Evolutionary conservation across 345 rosid genomes (phyloP).

Genomic region (Carallia brachiata): DNA sequence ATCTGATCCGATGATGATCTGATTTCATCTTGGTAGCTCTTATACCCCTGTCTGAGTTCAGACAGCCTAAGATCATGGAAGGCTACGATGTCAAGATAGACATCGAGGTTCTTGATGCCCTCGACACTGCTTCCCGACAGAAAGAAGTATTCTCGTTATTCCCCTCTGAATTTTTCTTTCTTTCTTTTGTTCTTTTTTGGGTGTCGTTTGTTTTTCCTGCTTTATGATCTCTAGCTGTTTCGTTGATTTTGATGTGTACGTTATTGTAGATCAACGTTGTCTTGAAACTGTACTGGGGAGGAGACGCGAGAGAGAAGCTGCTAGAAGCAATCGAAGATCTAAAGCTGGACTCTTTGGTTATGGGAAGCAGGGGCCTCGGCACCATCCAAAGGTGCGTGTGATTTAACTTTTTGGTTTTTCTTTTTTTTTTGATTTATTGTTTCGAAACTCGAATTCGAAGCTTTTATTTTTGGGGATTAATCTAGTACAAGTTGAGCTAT

Average conservation of each 20-base stretch:
- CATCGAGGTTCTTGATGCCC: constrained; percentile 63
- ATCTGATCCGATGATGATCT: constrained; percentile 25
- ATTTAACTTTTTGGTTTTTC: not conserved
- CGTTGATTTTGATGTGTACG: not conserved
- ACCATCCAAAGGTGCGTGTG: constrained; percentile 67
- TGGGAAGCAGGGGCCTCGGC: constrained; percentile 97
- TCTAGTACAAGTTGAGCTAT: too few species aligned
- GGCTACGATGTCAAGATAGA: constrained; percentile 60
- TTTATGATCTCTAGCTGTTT: too few species aligned
- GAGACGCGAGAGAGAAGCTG: constrained; percentile 86
- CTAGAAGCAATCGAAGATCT: constrained; percentile 70
- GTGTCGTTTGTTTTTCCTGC: not conserved
- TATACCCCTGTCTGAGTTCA: constrained; percentile 78
- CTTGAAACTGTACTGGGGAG: constrained; percentile 77
- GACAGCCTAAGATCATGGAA: constrained; percentile 69
- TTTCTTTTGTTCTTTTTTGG: not conserved
- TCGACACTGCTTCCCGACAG: constrained; percentile 83
- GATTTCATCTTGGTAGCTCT: constrained; percentile 50
- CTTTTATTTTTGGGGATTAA: too few species aligned
- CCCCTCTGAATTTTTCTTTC: too few species aligned
- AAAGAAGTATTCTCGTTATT: constrained; percentile 49
- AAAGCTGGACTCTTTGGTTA: constrained; percentile 75
- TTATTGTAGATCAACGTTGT: constrained; percentile 50
- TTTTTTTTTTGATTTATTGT: too few species aligned
- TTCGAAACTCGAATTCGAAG: too few species aligned